Conservation (phyloP, 2,329 filamentous ascomycete species). For the Paraphaeosphaeria minitans region DNA sequence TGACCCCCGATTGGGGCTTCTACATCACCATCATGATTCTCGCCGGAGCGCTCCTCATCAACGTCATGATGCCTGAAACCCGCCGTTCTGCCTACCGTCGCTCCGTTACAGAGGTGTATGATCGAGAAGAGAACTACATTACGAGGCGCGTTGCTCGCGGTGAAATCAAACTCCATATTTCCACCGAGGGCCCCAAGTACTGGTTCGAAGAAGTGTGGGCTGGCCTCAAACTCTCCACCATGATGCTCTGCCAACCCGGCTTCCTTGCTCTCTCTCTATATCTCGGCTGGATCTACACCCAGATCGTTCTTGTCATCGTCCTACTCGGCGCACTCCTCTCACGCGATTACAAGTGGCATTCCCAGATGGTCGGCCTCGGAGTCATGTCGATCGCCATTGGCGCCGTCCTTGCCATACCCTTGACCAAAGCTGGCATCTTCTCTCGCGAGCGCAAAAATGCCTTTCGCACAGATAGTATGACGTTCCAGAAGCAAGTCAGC, state of each 20-base stretch:
- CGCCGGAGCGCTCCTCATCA: conserved; percentile 68
- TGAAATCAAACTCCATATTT: conserved; percentile 77
- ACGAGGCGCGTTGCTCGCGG: conserved; percentile 67
- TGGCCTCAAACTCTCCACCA: conserved; percentile 66
- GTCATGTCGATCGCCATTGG: conserved; percentile 71
- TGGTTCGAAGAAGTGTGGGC: conserved; percentile 79
- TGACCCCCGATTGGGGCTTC: conserved; percentile 74
- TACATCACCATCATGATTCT: conserved; percentile 73
- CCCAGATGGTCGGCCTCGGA: conserved; percentile 69
- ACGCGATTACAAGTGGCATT: conserved; percentile 66
- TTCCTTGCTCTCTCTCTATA: conserved; percentile 76
- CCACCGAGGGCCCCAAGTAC: conserved; percentile 72
- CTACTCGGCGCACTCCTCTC: conserved; percentile 73
- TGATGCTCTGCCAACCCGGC: conserved; percentile 76
- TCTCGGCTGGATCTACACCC: conserved; percentile 77
- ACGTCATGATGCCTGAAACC: conserved; percentile 74
- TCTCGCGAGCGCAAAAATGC: conserved; percentile 66
- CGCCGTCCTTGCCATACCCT: conserved; percentile 71
- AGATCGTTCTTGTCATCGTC: conserved; percentile 74
- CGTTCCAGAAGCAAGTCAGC: conserved; percentile 65
- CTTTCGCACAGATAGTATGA: conserved; percentile 69
- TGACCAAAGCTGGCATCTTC: conserved; percentile 73
- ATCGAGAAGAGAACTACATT: conserved; percentile 53
- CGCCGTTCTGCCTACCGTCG: conserved; percentile 70
- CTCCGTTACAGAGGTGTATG: conserved; percentile 66